Evolutionary conservation across 257 asterid species (phyloP).

Genomic region (Vinca minor): DNA sequence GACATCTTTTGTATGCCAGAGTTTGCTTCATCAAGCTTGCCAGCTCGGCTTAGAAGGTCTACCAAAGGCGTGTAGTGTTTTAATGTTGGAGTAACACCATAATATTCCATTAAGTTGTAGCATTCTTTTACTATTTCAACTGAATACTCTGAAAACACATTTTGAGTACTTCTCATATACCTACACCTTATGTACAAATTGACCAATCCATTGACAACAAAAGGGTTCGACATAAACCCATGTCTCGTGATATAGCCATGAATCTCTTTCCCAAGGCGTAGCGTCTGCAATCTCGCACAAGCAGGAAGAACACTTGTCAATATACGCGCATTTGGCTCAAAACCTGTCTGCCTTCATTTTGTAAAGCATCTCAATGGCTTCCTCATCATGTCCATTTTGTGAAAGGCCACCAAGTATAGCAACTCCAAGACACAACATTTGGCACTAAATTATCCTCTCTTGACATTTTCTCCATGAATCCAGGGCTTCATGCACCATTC

Average conservation of each 20-base stretch:
- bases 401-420: slow-evolving; percentile 64
- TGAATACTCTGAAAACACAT: slow-evolving; percentile 44
- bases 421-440: slow-evolving; percentile 61
- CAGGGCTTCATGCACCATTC: slow-evolving; percentile 43
- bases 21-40: slow-evolving; percentile 43
- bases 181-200: slow-evolving; percentile 68
- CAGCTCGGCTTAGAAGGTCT: slow-evolving; percentile 73
- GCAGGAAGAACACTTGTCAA: slow-evolving; percentile 63
- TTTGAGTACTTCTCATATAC: slow-evolving; percentile 45
- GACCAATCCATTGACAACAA: slow-evolving; percentile 61
- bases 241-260: slow-evolving; percentile 57
- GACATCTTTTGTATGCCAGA: slow-evolving; percentile 36
- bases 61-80: slow-evolving; percentile 77
- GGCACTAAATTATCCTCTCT: slow-evolving; percentile 31
- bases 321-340: slow-evolving; percentile 50
- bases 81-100: slow-evolving; percentile 41
- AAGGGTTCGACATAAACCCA: slow-evolving; percentile 50
- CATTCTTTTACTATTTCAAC: slow-evolving; percentile 46
- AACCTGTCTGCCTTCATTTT: slow-evolving; percentile 47
- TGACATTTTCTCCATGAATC: slow-evolving; percentile 41
- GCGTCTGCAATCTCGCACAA: slow-evolving; percentile 52
- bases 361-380: slow-evolving; percentile 47
- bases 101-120: slow-evolving; percentile 46
- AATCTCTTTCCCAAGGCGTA: slow-evolving; percentile 52
- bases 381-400: slow-evolving; percentile 50